Evolutionary conservation across 495 filamentous ascomycete genomes (phyloP), one percentile per base, ranked within the genome.

Genomic region (Penicillium atrosanguineum): DNA sequence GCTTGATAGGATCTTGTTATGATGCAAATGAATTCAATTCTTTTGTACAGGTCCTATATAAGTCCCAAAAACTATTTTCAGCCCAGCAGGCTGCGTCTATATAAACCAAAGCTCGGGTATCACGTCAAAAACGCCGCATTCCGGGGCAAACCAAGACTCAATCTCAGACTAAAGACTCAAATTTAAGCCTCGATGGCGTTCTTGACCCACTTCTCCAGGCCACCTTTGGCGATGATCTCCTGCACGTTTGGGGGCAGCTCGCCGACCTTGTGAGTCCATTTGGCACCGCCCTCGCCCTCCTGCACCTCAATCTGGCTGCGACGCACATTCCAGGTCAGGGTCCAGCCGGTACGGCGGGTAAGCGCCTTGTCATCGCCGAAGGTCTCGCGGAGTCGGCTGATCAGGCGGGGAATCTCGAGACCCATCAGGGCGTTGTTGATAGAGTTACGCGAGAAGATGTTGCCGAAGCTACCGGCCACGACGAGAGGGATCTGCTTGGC

Each of bases 341-440:
- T 90, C 93, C 94, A 98, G 40, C 91, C 93, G 0, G 94, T 96
- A 15, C 92, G 79, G 28, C 88, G 79, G 8, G 93, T 96, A 34
- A 83, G 71, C n/a, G 68, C 60, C 67, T 84, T 88, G 38, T 61
- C 69, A 6, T 60, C 55, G 21, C 48, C 45, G 61, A 88, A 95
- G 0, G 74, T 75, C 52, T 86, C 83, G 6, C 92, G 75, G 9
- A 96, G 74, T 19, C 89, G 74, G 55, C 80, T 59, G 6, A 95
- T 77, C 1, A 97, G 76, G 7, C 78, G 75, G 0, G 93, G 91
- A 1, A 94, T 79, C 66, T 96, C 91, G 8, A 96, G 73, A 1
- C 87, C 83, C 81, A 95, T 84, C 12, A 97, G 73, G 0, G 88
- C 91, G 55, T 96, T 97, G 70, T 97, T 96, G 74, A 97, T 93